A percentile compares a stretch with the other conserved stretches of the same genome.
These are phyloP conservation scores for Psilocybe sp. DNA, from an alignment of 768 basidiomycete genomes.

Conservation along the genomic window DNA sequence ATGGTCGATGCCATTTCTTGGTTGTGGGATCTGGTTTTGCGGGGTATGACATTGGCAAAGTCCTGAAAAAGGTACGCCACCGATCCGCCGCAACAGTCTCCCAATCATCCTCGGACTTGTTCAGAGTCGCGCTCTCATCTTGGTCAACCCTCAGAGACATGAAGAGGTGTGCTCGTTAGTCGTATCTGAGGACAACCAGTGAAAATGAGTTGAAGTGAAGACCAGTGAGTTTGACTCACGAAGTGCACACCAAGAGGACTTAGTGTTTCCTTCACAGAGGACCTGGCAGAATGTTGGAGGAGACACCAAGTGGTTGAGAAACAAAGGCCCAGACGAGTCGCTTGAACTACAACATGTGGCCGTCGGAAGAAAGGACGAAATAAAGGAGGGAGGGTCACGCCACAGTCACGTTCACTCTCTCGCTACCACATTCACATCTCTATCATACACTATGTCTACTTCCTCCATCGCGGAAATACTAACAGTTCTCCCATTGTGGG, in stretches of 20 bases:
- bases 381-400: background rate
- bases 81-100: slow-evolving; percentile 34
- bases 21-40: slow-evolving; percentile 15
- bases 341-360: slow-evolving; percentile 33
- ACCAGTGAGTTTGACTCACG: slow-evolving; percentile 13
- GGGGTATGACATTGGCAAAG: slow-evolving; percentile 39
- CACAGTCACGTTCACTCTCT: slow-evolving; percentile 22
- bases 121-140: slow-evolving; percentile 16
- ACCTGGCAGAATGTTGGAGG: slow-evolving; percentile 14
- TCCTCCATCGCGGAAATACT: too few species aligned
- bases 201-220: slow-evolving; percentile 3
- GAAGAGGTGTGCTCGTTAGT: slow-evolving; percentile 17
- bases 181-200: slow-evolving; percentile 20
- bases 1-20: slow-evolving; percentile 24
- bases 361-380: slow-evolving; percentile 25
- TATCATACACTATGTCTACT: background rate
- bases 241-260: slow-evolving; percentile 28
- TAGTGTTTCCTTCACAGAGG: slow-evolving; percentile 28
- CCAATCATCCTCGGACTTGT: slow-evolving; percentile 32
- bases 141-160: slow-evolving; percentile 24
- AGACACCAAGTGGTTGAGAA: slow-evolving; percentile 11
- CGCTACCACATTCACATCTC: background rate
- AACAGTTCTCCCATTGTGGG: background rate
- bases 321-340: slow-evolving; percentile 16
- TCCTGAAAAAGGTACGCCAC: slow-evolving; percentile 38